Evolutionary conservation across 2,329 filamentous ascomycete species (phyloP).

Genomic region (Lachnellula cervina): DNA sequence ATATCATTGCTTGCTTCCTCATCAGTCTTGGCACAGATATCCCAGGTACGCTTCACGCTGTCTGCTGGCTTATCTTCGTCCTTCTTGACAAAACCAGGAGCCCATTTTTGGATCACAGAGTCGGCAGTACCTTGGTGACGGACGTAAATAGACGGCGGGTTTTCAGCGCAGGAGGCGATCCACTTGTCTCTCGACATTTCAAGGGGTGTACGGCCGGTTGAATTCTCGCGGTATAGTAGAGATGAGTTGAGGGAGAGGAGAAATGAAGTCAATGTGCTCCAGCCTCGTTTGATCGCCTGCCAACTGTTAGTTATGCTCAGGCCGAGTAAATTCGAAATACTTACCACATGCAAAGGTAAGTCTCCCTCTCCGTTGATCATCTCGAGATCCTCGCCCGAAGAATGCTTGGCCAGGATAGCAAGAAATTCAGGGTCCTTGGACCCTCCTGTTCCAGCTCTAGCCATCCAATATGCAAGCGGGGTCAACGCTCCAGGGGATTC

Average conservation of each 20-base stretch:
- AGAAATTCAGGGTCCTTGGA: constrained; percentile 38
- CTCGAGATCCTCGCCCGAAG: constrained; percentile 50
- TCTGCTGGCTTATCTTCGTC: constrained; percentile 8
- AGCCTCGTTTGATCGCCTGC: constrained; percentile 26
- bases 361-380: constrained; percentile 62
- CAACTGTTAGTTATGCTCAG: constrained; percentile 35
- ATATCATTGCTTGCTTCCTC: constrained; percentile 18
- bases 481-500: constrained; percentile 51
- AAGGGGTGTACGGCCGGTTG: constrained; percentile 67
- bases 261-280: constrained; percentile 17
- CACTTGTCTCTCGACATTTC: constrained; percentile 60
- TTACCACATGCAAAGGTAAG: constrained; percentile 56
- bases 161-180: constrained; percentile 31
- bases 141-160: constrained; percentile 19
- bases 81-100: background rate
- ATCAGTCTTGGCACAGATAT: constrained; percentile 33
- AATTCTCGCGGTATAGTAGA: constrained; percentile 65
- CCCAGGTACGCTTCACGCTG: constrained; percentile 31
- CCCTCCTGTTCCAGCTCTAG: constrained; percentile 6
- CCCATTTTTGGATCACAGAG: constrained; percentile 2
- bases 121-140: constrained; percentile 17
- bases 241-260: constrained; percentile 22
- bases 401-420: constrained; percentile 48
- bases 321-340: constrained; percentile 25
- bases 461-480: constrained; percentile 58